Conservation (phyloP, 768 basidiomycete species). For the Termitomyces sp. region DNA sequence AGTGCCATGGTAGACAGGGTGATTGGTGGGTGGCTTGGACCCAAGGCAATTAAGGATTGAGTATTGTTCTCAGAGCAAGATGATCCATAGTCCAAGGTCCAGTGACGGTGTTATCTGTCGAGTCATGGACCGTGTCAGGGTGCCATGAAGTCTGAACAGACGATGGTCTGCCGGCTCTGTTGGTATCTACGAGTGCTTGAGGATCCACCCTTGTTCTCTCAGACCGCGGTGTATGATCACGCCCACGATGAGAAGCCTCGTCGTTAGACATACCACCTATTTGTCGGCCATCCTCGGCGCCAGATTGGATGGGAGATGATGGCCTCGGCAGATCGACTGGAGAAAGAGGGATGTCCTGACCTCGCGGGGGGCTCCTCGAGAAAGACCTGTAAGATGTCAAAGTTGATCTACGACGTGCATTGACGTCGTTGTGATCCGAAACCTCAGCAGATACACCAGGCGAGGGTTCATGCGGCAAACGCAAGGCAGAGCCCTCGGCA, state of each 20-base stretch:
- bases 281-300: not conserved
- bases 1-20: too few relatives aligned
- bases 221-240: not conserved
- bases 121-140: not conserved
- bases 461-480: not conserved
- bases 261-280: not conserved
- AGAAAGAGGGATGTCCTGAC: too few relatives aligned
- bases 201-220: not conserved
- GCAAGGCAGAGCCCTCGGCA: not conserved
- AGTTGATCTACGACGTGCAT: slow-evolving; percentile 1
- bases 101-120: not conserved
- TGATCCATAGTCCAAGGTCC: slow-evolving; percentile 13
- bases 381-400: slow-evolving; percentile 5
- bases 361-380: not conserved
- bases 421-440: not conserved
- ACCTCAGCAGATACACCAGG: not conserved
- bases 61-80: slow-evolving; percentile 1
- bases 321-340: not conserved
- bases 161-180: not conserved
- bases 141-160: not conserved
- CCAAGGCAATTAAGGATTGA: not conserved
- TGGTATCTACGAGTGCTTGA: not conserved
- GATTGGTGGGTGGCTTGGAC: too few relatives aligned
- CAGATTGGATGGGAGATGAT: not conserved
- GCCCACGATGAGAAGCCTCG: not conserved